These are phyloP conservation scores for Penicillium desertorum DNA, from an alignment of 495 filamentous ascomycete species.

Conservation along the genomic window DNA sequence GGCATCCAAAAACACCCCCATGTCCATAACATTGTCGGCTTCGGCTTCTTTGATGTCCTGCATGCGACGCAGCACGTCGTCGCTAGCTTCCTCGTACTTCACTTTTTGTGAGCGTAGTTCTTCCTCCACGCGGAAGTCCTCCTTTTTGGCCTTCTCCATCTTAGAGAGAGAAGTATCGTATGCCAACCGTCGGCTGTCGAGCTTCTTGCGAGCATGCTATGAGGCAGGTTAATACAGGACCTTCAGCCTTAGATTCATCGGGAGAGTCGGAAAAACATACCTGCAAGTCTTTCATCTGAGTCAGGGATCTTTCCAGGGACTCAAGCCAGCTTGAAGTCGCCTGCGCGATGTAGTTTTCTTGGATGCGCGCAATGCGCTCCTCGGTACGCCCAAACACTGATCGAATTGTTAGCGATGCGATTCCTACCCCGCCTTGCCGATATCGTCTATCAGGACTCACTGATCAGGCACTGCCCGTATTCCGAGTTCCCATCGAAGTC, in stretches of 20 bases:
- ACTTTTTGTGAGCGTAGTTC: slow-evolving; percentile 88
- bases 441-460: slow-evolving; percentile 47
- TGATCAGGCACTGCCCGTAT: slow-evolving; percentile 83
- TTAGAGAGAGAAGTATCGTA: slow-evolving; percentile 90
- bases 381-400: slow-evolving; percentile 78
- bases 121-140: slow-evolving; percentile 91
- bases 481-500: slow-evolving; percentile 91
- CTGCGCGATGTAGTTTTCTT: slow-evolving; percentile 79
- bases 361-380: slow-evolving; percentile 81
- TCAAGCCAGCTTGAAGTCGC: slow-evolving; percentile 90
- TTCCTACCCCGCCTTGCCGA: not conserved
- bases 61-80: slow-evolving; percentile 92
- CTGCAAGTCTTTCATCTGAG: slow-evolving; percentile 98
- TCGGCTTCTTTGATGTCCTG: slow-evolving; percentile 94
- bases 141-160: slow-evolving; percentile 90
- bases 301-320: slow-evolving; percentile 80
- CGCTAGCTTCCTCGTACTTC: slow-evolving; percentile 94
- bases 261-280: slow-evolving; percentile 38
- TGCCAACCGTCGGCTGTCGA: slow-evolving; percentile 83
- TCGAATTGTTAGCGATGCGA: slow-evolving; percentile 12
- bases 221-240: not conserved
- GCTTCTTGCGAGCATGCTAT: slow-evolving; percentile 76
- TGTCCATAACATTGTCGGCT: slow-evolving; percentile 75
- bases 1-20: slow-evolving; percentile 81
- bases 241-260: not conserved